Conservation (phyloP, 306 rosid genomes). For the Urtica urens region DNA sequence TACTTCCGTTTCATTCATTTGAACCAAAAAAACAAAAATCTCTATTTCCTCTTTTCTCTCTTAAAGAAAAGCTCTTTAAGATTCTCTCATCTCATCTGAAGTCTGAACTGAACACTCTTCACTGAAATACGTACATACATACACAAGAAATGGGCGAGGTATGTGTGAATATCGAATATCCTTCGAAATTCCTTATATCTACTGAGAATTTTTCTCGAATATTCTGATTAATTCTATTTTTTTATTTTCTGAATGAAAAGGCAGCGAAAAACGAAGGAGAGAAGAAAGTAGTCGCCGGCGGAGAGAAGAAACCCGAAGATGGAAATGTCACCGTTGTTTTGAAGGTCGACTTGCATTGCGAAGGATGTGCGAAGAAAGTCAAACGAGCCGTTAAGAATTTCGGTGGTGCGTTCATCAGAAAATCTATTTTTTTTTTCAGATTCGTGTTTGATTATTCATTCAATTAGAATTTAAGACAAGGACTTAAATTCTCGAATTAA, state of each 20-base stretch:
- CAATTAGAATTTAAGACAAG: not conserved
- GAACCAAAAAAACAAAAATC: too few species aligned
- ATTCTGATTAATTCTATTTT: not conserved
- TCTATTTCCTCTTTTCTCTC: too few species aligned
- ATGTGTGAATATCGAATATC: too few species aligned
- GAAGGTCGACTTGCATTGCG: conserved; percentile 76
- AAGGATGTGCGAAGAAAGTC: conserved; percentile 67
- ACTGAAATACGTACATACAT: too few species aligned
- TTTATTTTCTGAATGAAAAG: conserved; percentile 20
- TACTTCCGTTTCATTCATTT: too few species aligned
- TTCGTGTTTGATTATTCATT: not conserved
- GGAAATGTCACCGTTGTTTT: conserved; percentile 28
- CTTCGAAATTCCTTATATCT: not conserved
- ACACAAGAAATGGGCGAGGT: too few species aligned
- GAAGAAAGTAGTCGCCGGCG: conserved; percentile 42
- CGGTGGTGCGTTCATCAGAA: conserved; percentile 27
- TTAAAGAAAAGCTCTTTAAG: too few species aligned
- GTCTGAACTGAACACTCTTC: conserved; percentile 1
- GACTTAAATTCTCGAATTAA: not conserved
- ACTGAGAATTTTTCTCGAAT: not conserved
- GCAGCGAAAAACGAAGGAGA: conserved; percentile 41
- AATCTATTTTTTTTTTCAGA: too few species aligned
- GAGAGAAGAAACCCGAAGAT: conserved; percentile 34
- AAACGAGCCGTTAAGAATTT: conserved; percentile 40
- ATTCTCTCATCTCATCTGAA: not conserved